Conservation (phyloP, 208 protist species). For the Crithidia thermophila region DNA sequence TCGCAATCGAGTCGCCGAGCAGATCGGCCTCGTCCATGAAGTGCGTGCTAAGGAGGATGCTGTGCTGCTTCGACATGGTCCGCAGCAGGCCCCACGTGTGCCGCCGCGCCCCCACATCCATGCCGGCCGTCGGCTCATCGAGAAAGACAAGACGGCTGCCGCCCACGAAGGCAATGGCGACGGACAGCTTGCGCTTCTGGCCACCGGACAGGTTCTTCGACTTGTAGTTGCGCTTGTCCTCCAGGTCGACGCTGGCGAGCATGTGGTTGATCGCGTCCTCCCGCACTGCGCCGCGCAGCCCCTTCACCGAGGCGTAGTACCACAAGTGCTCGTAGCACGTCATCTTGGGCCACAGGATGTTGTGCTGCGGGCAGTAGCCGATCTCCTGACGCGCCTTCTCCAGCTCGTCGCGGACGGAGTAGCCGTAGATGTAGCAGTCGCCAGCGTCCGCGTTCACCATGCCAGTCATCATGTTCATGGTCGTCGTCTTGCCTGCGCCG, state of each 20-base stretch:
- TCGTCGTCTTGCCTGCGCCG: constrained; percentile 86
- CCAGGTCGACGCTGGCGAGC: constrained; percentile 60
- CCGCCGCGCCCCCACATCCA: constrained; percentile 86
- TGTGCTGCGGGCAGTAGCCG: constrained; percentile 96
- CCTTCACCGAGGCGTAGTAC: constrained; percentile 93
- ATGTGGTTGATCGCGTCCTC: constrained; percentile 42
- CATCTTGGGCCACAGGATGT: constrained; percentile 94
- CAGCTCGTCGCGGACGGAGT: constrained; percentile 60
- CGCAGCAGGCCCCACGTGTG: constrained; percentile 75
- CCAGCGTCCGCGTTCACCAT: constrained; percentile 72
- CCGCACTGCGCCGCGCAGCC: constrained; percentile 38
- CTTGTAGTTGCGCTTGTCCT: constrained; percentile 52
- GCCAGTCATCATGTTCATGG: constrained; percentile 86
- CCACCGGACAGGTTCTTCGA: constrained; percentile 65
- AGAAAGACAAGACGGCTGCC: constrained; percentile 70
- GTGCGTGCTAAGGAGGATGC: constrained; percentile 89
- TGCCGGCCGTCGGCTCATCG: constrained; percentile 92
- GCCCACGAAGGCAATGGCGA: constrained; percentile 88
- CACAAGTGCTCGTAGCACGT: constrained; percentile 90
- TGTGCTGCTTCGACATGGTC: constrained; percentile 39
- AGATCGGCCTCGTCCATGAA: constrained; percentile 97
- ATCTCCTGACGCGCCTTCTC: constrained; percentile 70
- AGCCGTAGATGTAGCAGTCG: constrained; percentile 75
- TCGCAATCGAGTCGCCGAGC: constrained; percentile 92
- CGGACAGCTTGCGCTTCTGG: constrained; percentile 80